Percentiles rank a stretch among this genome's conserved stretches.
Evolutionary conservation across 148 eudicot species (phyloP).

Genomic region (Vaccinium corymbosum): DNA sequence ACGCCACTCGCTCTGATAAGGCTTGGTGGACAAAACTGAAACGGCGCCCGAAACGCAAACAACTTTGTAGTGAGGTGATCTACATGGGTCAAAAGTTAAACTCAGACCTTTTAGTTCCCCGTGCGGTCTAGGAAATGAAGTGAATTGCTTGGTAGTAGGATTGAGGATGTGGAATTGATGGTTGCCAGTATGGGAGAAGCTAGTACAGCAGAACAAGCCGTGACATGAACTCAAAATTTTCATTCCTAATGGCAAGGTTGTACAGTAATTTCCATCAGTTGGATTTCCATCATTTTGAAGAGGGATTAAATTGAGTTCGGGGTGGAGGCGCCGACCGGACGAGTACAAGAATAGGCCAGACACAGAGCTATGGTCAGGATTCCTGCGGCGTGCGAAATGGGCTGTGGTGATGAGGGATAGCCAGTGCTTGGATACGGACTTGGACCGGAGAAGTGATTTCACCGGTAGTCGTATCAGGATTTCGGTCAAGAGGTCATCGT

Average conservation of each 20-base stretch:
- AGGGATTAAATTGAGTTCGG: slow-evolving; percentile 4
- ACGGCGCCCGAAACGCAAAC: neutral
- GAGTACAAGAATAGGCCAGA: slow-evolving; percentile 16
- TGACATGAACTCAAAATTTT: slow-evolving; percentile 15
- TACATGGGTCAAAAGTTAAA: slow-evolving; percentile 15
- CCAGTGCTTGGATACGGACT: slow-evolving; percentile 16
- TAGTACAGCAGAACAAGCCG: slow-evolving; percentile 9
- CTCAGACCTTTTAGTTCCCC: neutral
- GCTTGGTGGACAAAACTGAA: neutral
- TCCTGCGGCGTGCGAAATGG: neutral
- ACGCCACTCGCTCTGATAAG: neutral
- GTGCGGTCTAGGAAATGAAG: neutral
- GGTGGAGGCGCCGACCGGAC: neutral
- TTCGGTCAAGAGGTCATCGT: slow-evolving; percentile 20
- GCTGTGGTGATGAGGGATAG: neutral
- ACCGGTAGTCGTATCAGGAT: slow-evolving; percentile 15
- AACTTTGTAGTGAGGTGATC: slow-evolving; percentile 19
- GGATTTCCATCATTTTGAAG: neutral
- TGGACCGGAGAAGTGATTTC: slow-evolving; percentile 14
- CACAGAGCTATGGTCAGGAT: neutral
- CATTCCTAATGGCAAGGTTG: neutral
- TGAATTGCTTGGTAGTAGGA: slow-evolving; percentile 22
- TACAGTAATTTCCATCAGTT: neutral
- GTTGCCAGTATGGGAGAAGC: neutral
- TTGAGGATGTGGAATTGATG: slow-evolving; percentile 7